These are phyloP conservation scores for Pichia kluyveri DNA, from an alignment of 805 yeast species.

Conservation along the genomic window DNA sequence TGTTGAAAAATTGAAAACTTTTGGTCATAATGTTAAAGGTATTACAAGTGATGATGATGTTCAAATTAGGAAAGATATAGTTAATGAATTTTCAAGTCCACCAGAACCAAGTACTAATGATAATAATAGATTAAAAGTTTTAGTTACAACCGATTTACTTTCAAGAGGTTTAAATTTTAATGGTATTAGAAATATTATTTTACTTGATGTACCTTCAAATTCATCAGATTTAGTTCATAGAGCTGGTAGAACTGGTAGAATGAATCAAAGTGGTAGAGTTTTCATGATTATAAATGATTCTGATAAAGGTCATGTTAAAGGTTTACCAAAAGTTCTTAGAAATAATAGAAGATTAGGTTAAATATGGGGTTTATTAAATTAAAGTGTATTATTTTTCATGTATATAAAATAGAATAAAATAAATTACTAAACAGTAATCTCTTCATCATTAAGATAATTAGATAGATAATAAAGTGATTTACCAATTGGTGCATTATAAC, in stretches of 20 bases:
- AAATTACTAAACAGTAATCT: not conserved
- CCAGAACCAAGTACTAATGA: constrained; percentile 28
- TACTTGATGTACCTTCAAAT: constrained; percentile 79
- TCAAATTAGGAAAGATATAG: constrained; percentile 47
- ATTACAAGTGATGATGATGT: constrained; percentile 58
- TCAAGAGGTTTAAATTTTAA: constrained; percentile 87
- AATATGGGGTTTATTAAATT: not conserved
- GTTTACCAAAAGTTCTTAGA: constrained; percentile 61
- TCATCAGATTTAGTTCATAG: constrained; percentile 85
- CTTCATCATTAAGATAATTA: constrained; percentile 18
- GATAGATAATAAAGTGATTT: constrained; percentile 6
- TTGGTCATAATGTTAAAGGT: constrained; percentile 53
- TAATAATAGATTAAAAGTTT: constrained; percentile 43
- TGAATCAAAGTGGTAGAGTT: constrained; percentile 84
- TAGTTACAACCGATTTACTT: constrained; percentile 80
- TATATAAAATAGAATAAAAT: not conserved
- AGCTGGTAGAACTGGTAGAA: constrained; percentile 90
- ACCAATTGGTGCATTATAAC: not conserved
- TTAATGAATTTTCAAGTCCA: constrained; percentile 58
- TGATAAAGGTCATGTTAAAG: constrained; percentile 73
- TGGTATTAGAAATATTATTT: constrained; percentile 69
- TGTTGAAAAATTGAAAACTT: constrained; percentile 42
- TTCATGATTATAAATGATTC: constrained; percentile 63
- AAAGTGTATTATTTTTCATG: not conserved
- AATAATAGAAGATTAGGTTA: constrained; percentile 32